Percentiles rank a stretch among this genome's conserved stretches.
phyloP scores from a whole-genome alignment of 164 flowering plant genomes.

The Vitis rotundifolia region DNA sequence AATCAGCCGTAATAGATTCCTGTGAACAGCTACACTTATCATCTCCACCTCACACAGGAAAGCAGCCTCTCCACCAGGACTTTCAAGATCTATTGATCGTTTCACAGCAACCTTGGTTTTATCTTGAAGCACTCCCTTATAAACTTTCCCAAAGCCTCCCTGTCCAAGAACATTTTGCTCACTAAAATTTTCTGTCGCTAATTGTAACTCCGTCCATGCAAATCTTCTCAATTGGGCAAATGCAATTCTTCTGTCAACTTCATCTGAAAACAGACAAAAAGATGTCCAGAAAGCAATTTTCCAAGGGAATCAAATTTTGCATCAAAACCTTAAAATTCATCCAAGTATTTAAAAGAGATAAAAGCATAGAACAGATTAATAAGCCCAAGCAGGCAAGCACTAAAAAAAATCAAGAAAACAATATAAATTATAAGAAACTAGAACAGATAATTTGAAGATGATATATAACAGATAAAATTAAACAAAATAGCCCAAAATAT shows the following conservation, averaged over 20 bases:
- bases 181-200: slow-evolving; percentile 86
- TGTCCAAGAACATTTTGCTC: slow-evolving; percentile 93
- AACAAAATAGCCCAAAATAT: neutral
- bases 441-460: too few species aligned
- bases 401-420: too few species aligned
- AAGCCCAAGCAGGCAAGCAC: too few species aligned
- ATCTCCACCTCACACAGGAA: slow-evolving; percentile 96
- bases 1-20: slow-evolving; percentile 74
- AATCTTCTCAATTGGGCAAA: slow-evolving; percentile 91
- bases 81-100: slow-evolving; percentile 80
- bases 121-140: slow-evolving; percentile 85
- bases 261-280: slow-evolving; percentile 63
- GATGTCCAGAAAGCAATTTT: slow-evolving; percentile 1
- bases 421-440: too few species aligned
- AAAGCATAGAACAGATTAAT: too few species aligned
- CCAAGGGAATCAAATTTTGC: neutral
- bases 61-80: slow-evolving; percentile 94
- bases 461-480: too few species aligned
- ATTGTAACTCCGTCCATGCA: slow-evolving; percentile 84
- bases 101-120: slow-evolving; percentile 86
- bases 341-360: too few species aligned
- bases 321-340: neutral
- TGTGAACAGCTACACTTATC: slow-evolving; percentile 97
- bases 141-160: slow-evolving; percentile 96
- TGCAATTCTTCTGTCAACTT: slow-evolving; percentile 85